phyloP scores from a whole-genome alignment of 2,329 filamentous ascomycete species.

The Ciborinia camelliae region DNA sequence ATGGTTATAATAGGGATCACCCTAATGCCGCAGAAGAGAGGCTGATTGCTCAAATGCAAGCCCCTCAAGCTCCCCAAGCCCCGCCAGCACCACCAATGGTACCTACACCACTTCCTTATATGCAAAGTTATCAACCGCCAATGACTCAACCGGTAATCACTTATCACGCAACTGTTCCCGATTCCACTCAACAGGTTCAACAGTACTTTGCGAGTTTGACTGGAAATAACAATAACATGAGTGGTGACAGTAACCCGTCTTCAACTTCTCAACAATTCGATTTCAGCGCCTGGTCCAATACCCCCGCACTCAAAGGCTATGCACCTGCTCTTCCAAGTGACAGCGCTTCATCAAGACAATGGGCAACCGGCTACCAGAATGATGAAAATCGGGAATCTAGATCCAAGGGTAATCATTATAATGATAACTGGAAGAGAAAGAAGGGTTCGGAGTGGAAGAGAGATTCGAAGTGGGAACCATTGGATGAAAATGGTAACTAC shows the following conservation, averaged over 20 bases:
- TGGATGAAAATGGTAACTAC: slow-evolving; percentile 41
- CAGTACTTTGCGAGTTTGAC: slow-evolving; percentile 28
- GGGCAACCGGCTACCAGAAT: slow-evolving; percentile 28
- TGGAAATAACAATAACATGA: slow-evolving; percentile 26
- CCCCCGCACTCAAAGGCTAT: slow-evolving; percentile 9
- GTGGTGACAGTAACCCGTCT: not conserved
- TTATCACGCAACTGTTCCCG: slow-evolving; percentile 20
- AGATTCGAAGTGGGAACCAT: slow-evolving; percentile 21
- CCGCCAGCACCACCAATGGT: slow-evolving; percentile 30
- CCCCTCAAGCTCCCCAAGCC: slow-evolving; percentile 26
- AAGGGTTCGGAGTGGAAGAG: not conserved
- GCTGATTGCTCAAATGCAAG: slow-evolving; percentile 30
- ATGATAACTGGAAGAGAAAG: slow-evolving; percentile 18
- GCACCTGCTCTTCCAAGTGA: not conserved
- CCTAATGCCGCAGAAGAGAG: slow-evolving; percentile 38
- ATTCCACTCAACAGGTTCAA: slow-evolving; percentile 33
- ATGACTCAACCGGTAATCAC: slow-evolving; percentile 21
- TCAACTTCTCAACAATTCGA: slow-evolving; percentile 25
- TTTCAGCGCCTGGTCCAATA: slow-evolving; percentile 26
- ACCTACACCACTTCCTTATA: slow-evolving; percentile 22
- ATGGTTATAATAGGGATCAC: slow-evolving; percentile 44
- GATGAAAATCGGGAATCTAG: slow-evolving; percentile 10
- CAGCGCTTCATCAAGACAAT: slow-evolving; percentile 8
- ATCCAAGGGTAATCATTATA: not conserved
- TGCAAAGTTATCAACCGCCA: slow-evolving; percentile 24